Conservation (phyloP, 2,329 filamentous ascomycete genomes). For the Karstenula rhodostoma region DNA sequence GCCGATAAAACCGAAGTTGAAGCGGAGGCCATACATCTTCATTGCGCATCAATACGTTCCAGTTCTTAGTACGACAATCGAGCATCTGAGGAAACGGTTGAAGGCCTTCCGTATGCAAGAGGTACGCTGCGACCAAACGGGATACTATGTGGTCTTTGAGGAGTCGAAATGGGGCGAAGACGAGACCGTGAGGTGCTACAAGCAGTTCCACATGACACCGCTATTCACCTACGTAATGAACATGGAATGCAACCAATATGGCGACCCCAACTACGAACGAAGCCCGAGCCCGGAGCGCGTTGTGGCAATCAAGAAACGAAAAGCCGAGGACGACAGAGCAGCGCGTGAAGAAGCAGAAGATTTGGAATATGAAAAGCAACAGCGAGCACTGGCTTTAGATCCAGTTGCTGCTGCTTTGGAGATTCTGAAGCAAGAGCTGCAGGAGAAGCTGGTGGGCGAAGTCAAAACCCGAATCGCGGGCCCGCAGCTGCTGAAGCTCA, state of each 20-base stretch:
- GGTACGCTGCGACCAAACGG: constrained; percentile 82
- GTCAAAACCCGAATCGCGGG: constrained; percentile 88
- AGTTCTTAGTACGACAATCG: constrained; percentile 82
- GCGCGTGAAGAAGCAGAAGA: constrained; percentile 81
- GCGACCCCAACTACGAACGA: constrained; percentile 69
- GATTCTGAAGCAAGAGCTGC: constrained; percentile 79
- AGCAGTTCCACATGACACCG: constrained; percentile 78
- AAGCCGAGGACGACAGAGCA: constrained; percentile 71
- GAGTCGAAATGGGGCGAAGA: constrained; percentile 77
- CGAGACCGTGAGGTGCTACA: constrained; percentile 82
- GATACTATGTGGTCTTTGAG: constrained; percentile 92
- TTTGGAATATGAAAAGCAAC: constrained; percentile 87
- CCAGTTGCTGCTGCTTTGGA: constrained; percentile 86
- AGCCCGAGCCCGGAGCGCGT: constrained; percentile 62
- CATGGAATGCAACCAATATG: constrained; percentile 81
- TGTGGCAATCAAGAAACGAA: constrained; percentile 60
- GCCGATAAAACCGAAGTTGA: constrained; percentile 73
- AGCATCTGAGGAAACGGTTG: constrained; percentile 88
- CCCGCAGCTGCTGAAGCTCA: constrained; percentile 78
- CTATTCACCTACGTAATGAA: constrained; percentile 94
- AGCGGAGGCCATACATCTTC: constrained; percentile 87
- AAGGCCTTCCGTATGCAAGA: constrained; percentile 83
- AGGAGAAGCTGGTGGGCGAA: constrained; percentile 85
- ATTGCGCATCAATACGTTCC: constrained; percentile 88
- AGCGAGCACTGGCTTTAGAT: constrained; percentile 86